Evolutionary conservation across 177 flowering plant genomes (phyloP).

Genomic region (Vitis hybrid): DNA sequence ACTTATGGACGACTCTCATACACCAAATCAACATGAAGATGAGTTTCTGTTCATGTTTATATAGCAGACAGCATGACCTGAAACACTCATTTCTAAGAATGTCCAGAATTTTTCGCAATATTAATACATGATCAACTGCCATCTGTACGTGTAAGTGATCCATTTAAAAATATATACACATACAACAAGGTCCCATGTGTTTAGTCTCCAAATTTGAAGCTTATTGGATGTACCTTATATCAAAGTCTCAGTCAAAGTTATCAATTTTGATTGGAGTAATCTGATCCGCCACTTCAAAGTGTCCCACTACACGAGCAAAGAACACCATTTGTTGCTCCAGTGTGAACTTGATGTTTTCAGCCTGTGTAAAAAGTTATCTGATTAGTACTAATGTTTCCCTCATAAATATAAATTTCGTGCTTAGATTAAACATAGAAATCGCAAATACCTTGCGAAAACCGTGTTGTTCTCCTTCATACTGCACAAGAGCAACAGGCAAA

Average conservation of each 20-base stretch:
- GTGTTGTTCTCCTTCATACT: conserved; percentile 95
- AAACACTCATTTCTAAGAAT: no score
- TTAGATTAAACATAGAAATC: not conserved
- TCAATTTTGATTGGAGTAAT: no score
- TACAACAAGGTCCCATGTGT: no score
- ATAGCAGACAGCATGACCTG: no score
- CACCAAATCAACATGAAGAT: no score
- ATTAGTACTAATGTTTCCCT: not conserved
- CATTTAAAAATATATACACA: no score
- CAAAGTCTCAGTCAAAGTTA: conserved; percentile 53
- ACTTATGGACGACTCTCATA: no score
- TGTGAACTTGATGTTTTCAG: conserved; percentile 90
- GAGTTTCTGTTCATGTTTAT: not conserved
- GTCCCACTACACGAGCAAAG: conserved; percentile 91
- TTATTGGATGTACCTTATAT: not conserved
- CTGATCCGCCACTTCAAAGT: conserved; percentile 81
- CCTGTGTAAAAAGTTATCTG: conserved; percentile 41
- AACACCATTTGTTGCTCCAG: conserved; percentile 96
- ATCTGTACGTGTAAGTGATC: no score
- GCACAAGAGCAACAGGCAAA: conserved; percentile 89
- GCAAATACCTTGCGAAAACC: conserved; percentile 89
- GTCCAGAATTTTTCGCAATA: no score
- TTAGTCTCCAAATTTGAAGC: no score
- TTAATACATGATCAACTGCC: no score
- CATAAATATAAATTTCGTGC: not conserved